Base-by-base conservation (phyloP, 2,329 filamentous ascomycete species). In the Aspergillus vadensis region DNA sequence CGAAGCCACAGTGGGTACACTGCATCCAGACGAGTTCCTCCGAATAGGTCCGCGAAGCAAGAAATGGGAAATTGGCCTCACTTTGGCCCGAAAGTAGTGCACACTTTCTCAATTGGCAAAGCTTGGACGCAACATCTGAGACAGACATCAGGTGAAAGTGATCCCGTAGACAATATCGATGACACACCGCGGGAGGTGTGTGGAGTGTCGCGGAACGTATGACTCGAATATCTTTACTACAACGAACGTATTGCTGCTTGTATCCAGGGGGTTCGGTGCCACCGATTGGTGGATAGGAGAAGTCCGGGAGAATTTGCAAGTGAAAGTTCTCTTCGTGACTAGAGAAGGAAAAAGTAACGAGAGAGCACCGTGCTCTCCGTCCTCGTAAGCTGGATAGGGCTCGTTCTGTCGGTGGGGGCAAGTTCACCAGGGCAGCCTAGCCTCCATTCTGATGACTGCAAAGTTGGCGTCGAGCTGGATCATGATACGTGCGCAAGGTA, bases 281-380 rank as follows among this genome's bases (percentile, higher is more conserved):
- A 25, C 47, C 47, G 47, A 50, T 50, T 50, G 47, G 47, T 17
- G 9, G 47, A 30, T 50, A 50, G 47, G 44, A 50, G 25, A 10
- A 10, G 15, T 21, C 10, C 47, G 47, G 27, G n/a, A 17, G 41
- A 0, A 30, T 3, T 49, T 15, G 25, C 2, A 17, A 50, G 9
- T 30, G n/a, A 7, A n/a, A 8, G 17, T 8, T 2, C 15, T 12
- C 14, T 15, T 50, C 23, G 8, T 30, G 47, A 32, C 25, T 19
- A 12, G 27, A n/a, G 47, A 23, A 30, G 47, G 47, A 50, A 50
- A 50, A 50, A 50, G 47, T 32, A 50, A 50, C 14, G 47, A 50
- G 8, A 25, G 25, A 25, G 8, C n/a, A 30, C 47, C 23, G 47
- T 32, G 25, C 15, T 50, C 25, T 23, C 15, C 3, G 47, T 27